Evolutionary conservation across 495 filamentous ascomycete species (phyloP), one percentile per base, ranked within the genome.

Genomic region (Copromyces sp.): DNA sequence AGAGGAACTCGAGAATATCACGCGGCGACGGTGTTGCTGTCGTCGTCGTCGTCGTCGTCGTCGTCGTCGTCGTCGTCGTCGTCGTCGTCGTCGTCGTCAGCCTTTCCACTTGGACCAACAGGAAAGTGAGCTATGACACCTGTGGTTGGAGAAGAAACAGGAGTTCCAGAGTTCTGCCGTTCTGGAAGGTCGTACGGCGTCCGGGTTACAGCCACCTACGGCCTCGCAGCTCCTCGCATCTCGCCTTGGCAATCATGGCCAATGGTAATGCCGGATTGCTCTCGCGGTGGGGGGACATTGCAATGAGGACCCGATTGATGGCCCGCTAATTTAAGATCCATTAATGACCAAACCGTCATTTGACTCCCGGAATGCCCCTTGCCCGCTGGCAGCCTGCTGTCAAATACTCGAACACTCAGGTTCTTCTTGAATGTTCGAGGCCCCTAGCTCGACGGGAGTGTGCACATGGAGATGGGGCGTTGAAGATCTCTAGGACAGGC

Each of bases 61-160:
- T 77, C 68, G 47, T 73, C 72, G 76, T 77, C 76, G 76, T 77
- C 76, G 74, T 71, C 72, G 70, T 14, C 68, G 47, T 73, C 72
- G 76, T 77, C 76, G 76, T 77, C 76, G 76, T 77, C 68, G 47
- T 73, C 72, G 76, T 77, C 76, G 76, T 77, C 76, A 77, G 72
- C 76, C 70, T 68, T 70, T 73, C 72, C 68, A 59, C 70, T 71
- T 71, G 32, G 44, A 8, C 70, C 45, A 71, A 71, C 53, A 65
- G 14, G 53, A 65, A 40, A 65, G 53, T 65, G 53, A 65, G 53
- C 53, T 65, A 65, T 65, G 29, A 65, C 53, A 65, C 53, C 53
- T 65, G 53, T 4, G 29, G 53, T 35, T 35, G 29, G 7, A 61
- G 53, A 65, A 35, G 53, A 65, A 65, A 65, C 29, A 65, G 53